These are phyloP conservation scores for Waltergamsia citrina DNA, from an alignment of 2,329 filamentous ascomycete genomes.

Conservation along the genomic window DNA sequence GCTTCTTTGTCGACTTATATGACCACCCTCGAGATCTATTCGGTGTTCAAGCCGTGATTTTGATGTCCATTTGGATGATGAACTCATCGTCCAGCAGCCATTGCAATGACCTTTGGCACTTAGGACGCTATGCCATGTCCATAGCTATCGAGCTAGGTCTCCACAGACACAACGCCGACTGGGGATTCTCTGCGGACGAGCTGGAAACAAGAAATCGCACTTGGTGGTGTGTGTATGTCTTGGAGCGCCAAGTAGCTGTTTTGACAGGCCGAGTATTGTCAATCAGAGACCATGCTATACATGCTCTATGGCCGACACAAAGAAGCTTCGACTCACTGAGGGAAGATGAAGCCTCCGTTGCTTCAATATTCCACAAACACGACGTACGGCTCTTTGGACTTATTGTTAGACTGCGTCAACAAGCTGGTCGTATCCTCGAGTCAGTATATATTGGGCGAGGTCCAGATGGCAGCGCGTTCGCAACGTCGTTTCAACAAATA, in stretches of 20 bases:
- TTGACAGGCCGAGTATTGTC: constrained; percentile 13
- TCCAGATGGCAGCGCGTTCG: constrained; percentile 9
- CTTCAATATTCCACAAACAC: constrained; percentile 8
- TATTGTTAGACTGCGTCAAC: constrained; percentile 9
- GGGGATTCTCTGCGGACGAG: constrained; percentile 11
- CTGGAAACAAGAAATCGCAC: constrained; percentile 11
- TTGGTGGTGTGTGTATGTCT: constrained; percentile 13
- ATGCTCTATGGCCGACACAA: constrained; percentile 9
- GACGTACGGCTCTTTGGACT: constrained; percentile 6
- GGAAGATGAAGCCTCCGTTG: constrained; percentile 5
- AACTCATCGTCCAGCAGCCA: constrained; percentile 10
- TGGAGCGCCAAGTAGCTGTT: constrained; percentile 13
- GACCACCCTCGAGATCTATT: constrained; percentile 10
- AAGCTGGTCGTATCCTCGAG: constrained; percentile 13
- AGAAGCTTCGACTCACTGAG: constrained; percentile 8
- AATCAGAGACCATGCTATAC: constrained; percentile 12
- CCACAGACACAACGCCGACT: constrained; percentile 11
- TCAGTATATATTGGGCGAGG: constrained; percentile 14
- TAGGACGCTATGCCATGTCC: constrained; percentile 15
- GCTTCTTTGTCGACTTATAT: constrained; percentile 10
- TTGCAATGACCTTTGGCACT: constrained; percentile 14
- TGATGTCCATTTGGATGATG: constrained; percentile 14
- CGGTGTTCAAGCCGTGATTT: constrained; percentile 11
- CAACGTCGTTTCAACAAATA: constrained; percentile 12
- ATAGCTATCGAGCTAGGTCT: constrained; percentile 13